Conservation (phyloP, 176 grass and related monocot genomes). For the Oryza brachyantha region DNA sequence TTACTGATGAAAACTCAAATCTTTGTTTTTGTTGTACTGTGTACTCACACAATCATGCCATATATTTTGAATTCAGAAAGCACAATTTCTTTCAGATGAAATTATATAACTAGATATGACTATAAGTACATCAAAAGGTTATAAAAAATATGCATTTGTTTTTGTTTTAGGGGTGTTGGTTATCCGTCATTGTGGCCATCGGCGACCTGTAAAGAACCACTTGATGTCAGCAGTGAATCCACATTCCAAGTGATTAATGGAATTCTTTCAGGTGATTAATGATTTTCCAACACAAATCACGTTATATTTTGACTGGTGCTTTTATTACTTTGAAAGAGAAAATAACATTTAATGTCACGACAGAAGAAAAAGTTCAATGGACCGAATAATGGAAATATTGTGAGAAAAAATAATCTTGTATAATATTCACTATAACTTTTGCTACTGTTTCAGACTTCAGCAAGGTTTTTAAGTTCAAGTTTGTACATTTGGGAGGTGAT, state of each 20-base stretch:
- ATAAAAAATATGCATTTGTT: not conserved
- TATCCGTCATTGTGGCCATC: slow-evolving; percentile 91
- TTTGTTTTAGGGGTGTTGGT: slow-evolving; percentile 62
- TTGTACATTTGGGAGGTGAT: slow-evolving; percentile 96
- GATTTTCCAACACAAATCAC: slow-evolving; percentile 3
- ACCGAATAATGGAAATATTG: not conserved
- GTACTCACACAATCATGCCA: not conserved
- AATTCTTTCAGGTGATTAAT: slow-evolving; percentile 83
- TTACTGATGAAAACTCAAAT: not conserved
- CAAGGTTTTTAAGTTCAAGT: slow-evolving; percentile 97
- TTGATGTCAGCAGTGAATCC: slow-evolving; percentile 84
- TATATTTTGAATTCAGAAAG: not conserved
- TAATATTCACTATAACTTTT: slow-evolving; percentile 19
- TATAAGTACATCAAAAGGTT: not conserved
- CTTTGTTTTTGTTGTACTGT: not conserved
- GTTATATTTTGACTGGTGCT: not conserved
- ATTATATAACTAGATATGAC: not conserved
- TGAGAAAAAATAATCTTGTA: not conserved
- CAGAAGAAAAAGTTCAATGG: not conserved
- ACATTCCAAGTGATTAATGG: slow-evolving; percentile 86
- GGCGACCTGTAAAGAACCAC: slow-evolving; percentile 63
- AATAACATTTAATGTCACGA: not conserved
- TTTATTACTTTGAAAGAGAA: not conserved
- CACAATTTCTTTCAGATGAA: not conserved
- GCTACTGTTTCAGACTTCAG: slow-evolving; percentile 73